phyloP scores from a whole-genome alignment of 169 alveolate genomes.

The Plasmodium gallinaceum region DNA sequence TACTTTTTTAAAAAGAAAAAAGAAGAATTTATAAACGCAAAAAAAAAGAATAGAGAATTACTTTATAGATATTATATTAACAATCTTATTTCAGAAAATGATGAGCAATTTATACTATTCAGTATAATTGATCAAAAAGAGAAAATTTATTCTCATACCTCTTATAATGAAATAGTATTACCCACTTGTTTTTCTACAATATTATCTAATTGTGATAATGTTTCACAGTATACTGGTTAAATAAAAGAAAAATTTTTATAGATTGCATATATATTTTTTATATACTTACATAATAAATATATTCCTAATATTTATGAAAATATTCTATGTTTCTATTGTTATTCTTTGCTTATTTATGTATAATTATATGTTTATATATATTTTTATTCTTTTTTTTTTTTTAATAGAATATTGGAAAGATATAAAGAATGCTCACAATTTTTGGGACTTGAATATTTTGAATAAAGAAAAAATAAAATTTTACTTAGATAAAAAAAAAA shows the following conservation, averaged over 20 bases:
- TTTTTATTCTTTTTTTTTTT: neutral
- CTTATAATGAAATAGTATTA: constrained; percentile 59
- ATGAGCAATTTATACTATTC: constrained; percentile 60
- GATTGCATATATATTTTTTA: neutral
- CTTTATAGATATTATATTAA: constrained; percentile 65
- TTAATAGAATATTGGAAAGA: constrained; percentile 56
- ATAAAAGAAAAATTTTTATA: neutral
- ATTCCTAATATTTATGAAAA: too few relatives aligned
- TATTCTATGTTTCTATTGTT: too few relatives aligned
- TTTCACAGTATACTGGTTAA: constrained; percentile 16
- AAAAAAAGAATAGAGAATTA: constrained; percentile 11
- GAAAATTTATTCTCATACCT: constrained; percentile 36
- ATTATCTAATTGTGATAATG: constrained; percentile 3
- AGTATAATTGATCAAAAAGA: constrained; percentile 64
- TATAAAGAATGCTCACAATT: constrained; percentile 71
- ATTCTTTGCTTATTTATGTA: neutral
- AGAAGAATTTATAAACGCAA: neutral
- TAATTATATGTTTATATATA: neutral
- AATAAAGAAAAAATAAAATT: constrained; percentile 34
- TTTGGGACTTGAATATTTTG: constrained; percentile 66
- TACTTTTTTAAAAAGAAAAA: constrained; percentile 45
- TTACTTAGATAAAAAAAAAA: constrained; percentile 44
- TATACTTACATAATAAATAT: neutral
- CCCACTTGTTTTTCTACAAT: constrained; percentile 57
- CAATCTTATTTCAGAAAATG: constrained; percentile 59